phyloP scores from a whole-genome alignment of 441 rosid genomes.

The Melastoma candidum region DNA sequence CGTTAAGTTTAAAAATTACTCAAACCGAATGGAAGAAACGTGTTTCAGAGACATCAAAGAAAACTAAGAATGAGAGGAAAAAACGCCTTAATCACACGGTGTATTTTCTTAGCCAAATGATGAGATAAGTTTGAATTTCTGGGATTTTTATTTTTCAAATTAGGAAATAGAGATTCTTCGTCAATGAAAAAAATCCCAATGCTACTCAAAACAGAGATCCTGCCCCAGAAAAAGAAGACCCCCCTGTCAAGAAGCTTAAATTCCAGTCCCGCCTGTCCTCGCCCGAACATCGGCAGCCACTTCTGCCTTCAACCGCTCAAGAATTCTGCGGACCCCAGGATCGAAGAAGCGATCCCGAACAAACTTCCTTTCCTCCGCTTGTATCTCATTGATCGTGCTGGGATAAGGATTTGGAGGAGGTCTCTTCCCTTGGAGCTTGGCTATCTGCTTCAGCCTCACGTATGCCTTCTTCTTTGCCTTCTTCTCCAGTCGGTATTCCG shows the following conservation, averaged over 20 bases:
- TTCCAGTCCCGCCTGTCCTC: slow-evolving; percentile 25
- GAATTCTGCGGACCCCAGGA: slow-evolving; percentile 31
- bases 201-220: not conserved
- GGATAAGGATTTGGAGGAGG: slow-evolving; percentile 77
- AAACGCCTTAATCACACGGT: no score
- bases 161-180: no score
- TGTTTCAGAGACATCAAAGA: no score
- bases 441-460: slow-evolving; percentile 48
- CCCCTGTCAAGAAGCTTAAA: not conserved
- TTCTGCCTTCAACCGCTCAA: slow-evolving; percentile 51
- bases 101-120: no score
- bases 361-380: slow-evolving; percentile 38
- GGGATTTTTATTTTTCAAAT: no score
- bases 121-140: no score
- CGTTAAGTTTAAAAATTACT: no score
- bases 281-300: slow-evolving; percentile 28
- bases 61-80: no score
- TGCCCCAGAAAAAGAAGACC: not conserved
- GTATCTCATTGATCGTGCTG: slow-evolving; percentile 46
- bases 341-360: slow-evolving; percentile 32
- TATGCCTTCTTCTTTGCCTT: slow-evolving; percentile 57
- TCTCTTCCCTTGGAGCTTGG: slow-evolving; percentile 43
- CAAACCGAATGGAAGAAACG: no score
- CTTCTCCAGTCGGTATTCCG: slow-evolving; percentile 55
- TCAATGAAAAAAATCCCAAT: no score